These are phyloP conservation scores for Drechslerella coelobrocha DNA, from an alignment of 2,329 filamentous ascomycete species.

Conservation along the genomic window DNA sequence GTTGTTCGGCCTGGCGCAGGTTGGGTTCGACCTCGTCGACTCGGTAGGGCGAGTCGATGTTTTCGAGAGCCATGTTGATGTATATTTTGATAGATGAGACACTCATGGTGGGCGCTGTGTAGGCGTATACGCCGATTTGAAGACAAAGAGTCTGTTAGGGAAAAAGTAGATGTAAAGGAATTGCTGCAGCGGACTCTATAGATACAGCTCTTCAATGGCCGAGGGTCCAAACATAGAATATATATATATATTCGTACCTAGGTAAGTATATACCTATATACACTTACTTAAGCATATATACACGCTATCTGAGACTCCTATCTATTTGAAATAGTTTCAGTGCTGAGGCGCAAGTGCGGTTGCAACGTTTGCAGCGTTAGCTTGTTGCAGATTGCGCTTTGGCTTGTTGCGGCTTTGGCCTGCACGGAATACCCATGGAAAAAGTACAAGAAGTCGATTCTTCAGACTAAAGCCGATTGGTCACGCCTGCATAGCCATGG, in stretches of 20 bases:
- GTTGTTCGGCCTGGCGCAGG: conserved; percentile 22
- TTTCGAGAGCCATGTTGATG: conserved; percentile 28
- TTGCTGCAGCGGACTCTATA: conserved; percentile 2
- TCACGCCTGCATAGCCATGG: background rate
- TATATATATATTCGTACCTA: background rate
- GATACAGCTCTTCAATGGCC: background rate
- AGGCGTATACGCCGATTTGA: background rate
- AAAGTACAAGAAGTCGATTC: conserved; percentile 18
- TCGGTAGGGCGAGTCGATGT: conserved; percentile 29
- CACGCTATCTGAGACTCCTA: too few species aligned
- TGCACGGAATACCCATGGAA: background rate
- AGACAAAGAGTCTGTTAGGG: background rate
- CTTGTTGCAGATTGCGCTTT: conserved; percentile 12
- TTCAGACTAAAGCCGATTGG: conserved; percentile 5
- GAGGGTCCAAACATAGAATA: background rate
- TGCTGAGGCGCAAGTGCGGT: background rate
- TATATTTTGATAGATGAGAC: conserved; percentile 32
- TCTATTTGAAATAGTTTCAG: conserved; percentile 4
- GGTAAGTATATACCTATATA: too few species aligned
- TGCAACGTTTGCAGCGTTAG: conserved; percentile 4
- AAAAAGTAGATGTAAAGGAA: background rate
- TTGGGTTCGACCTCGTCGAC: conserved; percentile 27
- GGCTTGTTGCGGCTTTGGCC: conserved; percentile 22
- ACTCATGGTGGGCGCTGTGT: conserved; percentile 12
- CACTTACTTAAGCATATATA: too few species aligned